A percentile compares a stretch with the other conserved stretches of the same genome.
These are phyloP conservation scores for Dothistroma septosporum DNA, from an alignment of 2,329 filamentous ascomycete species.

Conservation along the genomic window DNA sequence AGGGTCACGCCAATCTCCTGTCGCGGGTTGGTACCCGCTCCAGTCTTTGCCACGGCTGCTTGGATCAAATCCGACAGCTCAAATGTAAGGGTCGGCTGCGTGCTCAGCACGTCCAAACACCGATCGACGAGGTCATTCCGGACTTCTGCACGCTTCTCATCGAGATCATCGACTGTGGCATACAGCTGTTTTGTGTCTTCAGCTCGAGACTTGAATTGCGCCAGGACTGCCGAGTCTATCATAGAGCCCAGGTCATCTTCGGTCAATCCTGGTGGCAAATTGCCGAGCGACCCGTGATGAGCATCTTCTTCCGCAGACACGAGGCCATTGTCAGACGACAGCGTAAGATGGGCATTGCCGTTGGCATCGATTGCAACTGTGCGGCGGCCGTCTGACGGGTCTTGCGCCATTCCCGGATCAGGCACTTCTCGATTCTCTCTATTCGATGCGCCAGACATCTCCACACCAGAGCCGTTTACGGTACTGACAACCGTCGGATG, in stretches of 20 bases:
- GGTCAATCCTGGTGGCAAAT: constrained; percentile 23
- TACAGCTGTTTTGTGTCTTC: constrained; percentile 36
- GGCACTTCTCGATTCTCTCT: constrained; percentile 7
- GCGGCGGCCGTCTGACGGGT: background rate
- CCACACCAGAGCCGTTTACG: constrained; percentile 24
- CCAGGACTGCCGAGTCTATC: constrained; percentile 10
- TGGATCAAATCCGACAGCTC: constrained; percentile 84
- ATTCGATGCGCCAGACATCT: constrained; percentile 37
- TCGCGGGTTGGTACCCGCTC: constrained; percentile 55
- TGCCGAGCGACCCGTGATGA: constrained; percentile 23
- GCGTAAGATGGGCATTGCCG: constrained; percentile 7
- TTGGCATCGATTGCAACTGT: constrained; percentile 4
- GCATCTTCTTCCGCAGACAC: constrained; percentile 28
- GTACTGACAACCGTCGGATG: background rate
- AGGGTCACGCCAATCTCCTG: constrained; percentile 78
- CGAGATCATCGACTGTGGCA: constrained; percentile 72
- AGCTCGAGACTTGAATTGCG: constrained; percentile 6
- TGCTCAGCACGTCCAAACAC: constrained; percentile 82
- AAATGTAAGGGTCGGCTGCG: constrained; percentile 82
- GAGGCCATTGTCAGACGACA: constrained; percentile 16
- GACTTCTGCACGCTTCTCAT: constrained; percentile 68
- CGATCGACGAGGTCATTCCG: constrained; percentile 78
- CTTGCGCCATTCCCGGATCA: background rate
- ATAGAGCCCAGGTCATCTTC: constrained; percentile 26
- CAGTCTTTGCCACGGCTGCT: constrained; percentile 62